Conservation (phyloP, 257 asterid species). For the Nicotiana otophora region DNA sequence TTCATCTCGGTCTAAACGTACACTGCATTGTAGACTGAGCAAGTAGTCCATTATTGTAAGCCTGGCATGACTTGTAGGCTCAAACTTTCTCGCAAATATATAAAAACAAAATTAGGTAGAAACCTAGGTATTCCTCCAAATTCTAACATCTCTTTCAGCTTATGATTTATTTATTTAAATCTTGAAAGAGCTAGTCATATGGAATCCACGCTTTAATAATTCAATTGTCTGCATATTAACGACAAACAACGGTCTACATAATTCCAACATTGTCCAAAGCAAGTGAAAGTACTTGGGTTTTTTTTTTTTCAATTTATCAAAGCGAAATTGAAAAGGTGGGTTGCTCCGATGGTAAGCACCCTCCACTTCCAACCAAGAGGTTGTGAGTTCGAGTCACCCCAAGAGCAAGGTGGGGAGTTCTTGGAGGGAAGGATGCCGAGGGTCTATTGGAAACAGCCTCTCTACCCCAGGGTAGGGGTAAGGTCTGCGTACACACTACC, state of each 20-base stretch:
- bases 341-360: too few species aligned
- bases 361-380: too few species aligned
- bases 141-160: background rate
- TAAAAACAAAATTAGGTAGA: background rate
- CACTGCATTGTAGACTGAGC: background rate
- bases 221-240: constrained; percentile 3
- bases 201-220: constrained; percentile 9
- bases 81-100: background rate
- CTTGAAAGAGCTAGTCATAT: background rate
- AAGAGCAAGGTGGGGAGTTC: too few species aligned
- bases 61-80: background rate
- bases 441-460: too few species aligned
- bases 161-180: background rate
- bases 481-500: too few species aligned
- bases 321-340: too few species aligned
- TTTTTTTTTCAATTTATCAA: background rate
- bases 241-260: background rate
- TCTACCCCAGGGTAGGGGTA: too few species aligned
- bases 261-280: background rate
- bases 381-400: too few species aligned
- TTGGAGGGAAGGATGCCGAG: too few species aligned
- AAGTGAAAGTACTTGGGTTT: background rate
- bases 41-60: background rate
- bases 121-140: background rate
- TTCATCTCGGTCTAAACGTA: background rate